Conservation (phyloP, 176 grass and related monocot species). For the Pontederia crassipes region DNA sequence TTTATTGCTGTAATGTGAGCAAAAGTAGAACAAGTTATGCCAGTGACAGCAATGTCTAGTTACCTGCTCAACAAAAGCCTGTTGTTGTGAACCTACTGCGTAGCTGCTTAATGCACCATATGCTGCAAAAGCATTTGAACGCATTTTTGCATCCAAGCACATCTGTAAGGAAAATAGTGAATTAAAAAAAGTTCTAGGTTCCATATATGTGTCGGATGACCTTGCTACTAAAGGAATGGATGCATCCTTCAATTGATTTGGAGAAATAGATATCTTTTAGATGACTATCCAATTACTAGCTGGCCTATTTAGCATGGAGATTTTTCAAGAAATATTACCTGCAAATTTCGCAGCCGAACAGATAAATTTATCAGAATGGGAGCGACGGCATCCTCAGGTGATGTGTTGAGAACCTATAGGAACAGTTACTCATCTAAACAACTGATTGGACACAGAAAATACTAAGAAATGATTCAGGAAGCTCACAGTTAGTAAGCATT, state of each 20-base stretch:
- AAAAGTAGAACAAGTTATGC: too few relatives aligned
- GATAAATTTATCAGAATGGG: constrained; percentile 83
- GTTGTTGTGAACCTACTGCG: constrained; percentile 66
- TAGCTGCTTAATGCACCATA: constrained; percentile 83
- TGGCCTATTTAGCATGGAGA: not conserved
- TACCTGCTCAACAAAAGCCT: constrained; percentile 98
- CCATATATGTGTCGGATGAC: too few relatives aligned
- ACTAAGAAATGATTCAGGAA: not conserved
- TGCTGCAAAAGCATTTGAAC: constrained; percentile 92
- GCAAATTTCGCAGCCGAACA: constrained; percentile 80
- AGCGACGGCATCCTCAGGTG: constrained; percentile 70
- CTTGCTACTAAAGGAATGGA: too few relatives aligned
- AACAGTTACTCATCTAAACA: constrained; percentile 6
- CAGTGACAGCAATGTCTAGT: not conserved
- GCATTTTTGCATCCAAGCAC: constrained; percentile 91
- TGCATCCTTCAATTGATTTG: too few relatives aligned
- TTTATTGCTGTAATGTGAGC: too few relatives aligned
- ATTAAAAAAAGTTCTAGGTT: not conserved
- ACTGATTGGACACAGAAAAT: constrained; percentile 5
- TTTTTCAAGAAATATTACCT: constrained; percentile 41
- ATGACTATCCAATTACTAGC: too few relatives aligned
- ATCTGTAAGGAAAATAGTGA: constrained; percentile 43
- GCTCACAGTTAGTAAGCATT: constrained; percentile 81
- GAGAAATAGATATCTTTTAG: too few relatives aligned
- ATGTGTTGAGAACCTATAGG: constrained; percentile 75